Conservation (phyloP, 257 asterid genomes). For the Linaria vulgaris region DNA sequence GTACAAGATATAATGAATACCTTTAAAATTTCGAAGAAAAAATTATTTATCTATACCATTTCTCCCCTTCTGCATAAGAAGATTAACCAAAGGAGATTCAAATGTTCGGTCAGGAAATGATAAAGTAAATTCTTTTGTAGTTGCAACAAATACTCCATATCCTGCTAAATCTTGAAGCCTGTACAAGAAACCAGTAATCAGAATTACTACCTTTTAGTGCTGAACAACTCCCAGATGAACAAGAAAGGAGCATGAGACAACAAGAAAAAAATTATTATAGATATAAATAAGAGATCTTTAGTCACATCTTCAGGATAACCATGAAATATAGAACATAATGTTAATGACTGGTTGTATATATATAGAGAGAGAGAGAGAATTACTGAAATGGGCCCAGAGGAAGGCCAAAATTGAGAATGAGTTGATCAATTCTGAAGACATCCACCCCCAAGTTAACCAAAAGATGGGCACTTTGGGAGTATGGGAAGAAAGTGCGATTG, state of each 20-base stretch:
- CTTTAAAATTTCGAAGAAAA: constrained; percentile 16
- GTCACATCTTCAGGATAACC: constrained; percentile 1
- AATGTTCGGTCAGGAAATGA: constrained; percentile 80
- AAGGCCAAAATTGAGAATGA: constrained; percentile 76
- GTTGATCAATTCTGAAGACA: constrained; percentile 84
- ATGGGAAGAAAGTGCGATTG: constrained; percentile 92
- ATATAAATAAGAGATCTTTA: constrained; percentile 2
- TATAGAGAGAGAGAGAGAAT: constrained; percentile 35
- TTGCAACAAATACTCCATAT: constrained; percentile 82
- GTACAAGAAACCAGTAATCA: constrained; percentile 28
- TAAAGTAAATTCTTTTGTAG: constrained; percentile 47
- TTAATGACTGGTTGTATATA: constrained; percentile 13
- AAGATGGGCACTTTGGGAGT: constrained; percentile 72
- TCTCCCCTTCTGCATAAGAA: constrained; percentile 83
- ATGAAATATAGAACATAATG: constrained; percentile 14
- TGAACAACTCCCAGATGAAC: too few species aligned
- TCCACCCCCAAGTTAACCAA: constrained; percentile 90
- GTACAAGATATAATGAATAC: constrained; percentile 15
- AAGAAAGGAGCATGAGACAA: neutral
- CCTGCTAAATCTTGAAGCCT: constrained; percentile 99
- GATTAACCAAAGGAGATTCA: constrained; percentile 64
- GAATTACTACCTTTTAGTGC: neutral
- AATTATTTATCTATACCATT: constrained; percentile 48
- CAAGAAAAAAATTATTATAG: neutral
- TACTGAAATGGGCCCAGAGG: constrained; percentile 99